Evolutionary conservation across 2,329 filamentous ascomycete species (phyloP).

Genomic region (Talaromyces sp.): DNA sequence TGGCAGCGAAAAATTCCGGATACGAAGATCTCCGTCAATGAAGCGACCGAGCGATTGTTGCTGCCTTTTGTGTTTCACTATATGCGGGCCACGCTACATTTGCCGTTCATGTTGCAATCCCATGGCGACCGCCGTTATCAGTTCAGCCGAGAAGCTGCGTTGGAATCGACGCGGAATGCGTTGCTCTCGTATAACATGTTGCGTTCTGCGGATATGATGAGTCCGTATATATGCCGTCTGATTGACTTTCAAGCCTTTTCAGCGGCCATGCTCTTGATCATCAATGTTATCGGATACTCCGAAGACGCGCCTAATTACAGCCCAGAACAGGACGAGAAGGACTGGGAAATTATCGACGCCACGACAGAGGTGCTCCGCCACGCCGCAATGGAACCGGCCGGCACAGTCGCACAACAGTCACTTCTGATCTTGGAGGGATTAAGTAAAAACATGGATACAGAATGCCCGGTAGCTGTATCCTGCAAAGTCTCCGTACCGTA

Average conservation of each 20-base stretch:
- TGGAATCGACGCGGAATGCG: constrained; percentile 44
- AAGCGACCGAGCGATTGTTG: constrained; percentile 33
- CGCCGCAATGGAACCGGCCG: constrained; percentile 34
- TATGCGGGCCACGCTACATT: constrained; percentile 41
- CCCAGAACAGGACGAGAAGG: constrained; percentile 33
- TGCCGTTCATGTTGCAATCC: constrained; percentile 47
- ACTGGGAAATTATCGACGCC: constrained; percentile 37
- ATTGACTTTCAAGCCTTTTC: constrained; percentile 50
- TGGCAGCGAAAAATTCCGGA: constrained; percentile 26
- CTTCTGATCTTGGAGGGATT: constrained; percentile 42
- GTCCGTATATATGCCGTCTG: constrained; percentile 44
- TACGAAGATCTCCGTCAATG: constrained; percentile 24
- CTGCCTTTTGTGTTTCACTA: constrained; percentile 42
- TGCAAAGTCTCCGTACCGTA: constrained; percentile 47
- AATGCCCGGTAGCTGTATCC: constrained; percentile 10
- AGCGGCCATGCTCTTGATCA: constrained; percentile 43
- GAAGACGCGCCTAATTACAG: constrained; percentile 22
- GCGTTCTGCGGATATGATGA: constrained; percentile 26
- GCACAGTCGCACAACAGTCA: constrained; percentile 45
- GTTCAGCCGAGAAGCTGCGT: constrained; percentile 37
- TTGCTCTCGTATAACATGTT: constrained; percentile 39
- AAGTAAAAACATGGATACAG: constrained; percentile 17
- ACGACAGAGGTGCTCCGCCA: constrained; percentile 33
- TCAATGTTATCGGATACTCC: constrained; percentile 43
- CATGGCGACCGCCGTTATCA: constrained; percentile 36